Percentiles rank a stretch among this genome's conserved stretches.
These are phyloP conservation scores for Pythium rishiriense DNA, from an alignment of 352 stramenopile genomes.

Conservation along the genomic window DNA sequence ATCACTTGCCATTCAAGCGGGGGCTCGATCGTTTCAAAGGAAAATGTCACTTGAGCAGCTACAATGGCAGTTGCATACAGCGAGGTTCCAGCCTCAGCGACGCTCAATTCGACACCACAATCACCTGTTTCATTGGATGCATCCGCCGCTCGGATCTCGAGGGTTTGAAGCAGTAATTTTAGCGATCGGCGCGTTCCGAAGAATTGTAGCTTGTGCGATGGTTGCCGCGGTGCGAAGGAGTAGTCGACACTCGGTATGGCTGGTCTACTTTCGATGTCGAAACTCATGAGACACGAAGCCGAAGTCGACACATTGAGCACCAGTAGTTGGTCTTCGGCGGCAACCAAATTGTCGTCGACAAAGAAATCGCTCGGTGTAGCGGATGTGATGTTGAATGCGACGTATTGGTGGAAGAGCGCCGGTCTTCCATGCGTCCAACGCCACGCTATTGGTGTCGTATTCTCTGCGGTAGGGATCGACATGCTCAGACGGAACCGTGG, in stretches of 20 bases:
- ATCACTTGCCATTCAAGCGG: constrained; percentile 1
- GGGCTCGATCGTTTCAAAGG: neutral
- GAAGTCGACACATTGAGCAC: constrained; percentile 15
- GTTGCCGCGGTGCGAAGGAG: neutral
- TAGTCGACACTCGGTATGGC: constrained; percentile 15
- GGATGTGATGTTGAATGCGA: neutral
- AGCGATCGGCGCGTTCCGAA: constrained; percentile 17
- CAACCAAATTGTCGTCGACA: neutral
- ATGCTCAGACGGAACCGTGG: constrained; percentile 9
- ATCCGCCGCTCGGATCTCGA: constrained; percentile 4
- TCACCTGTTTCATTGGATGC: neutral
- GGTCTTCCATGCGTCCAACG: neutral
- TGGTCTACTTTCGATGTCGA: neutral
- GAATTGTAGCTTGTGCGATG: constrained; percentile 6
- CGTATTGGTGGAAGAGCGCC: neutral
- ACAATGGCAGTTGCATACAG: neutral
- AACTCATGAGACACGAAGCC: constrained; percentile 15
- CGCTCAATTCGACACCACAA: constrained; percentile 1
- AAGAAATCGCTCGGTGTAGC: neutral
- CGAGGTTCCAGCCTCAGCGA: constrained; percentile 5
- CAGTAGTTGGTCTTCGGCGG: neutral
- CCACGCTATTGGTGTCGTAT: neutral
- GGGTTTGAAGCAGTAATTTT: neutral
- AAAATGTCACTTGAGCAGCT: neutral
- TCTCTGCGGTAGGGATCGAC: neutral